A percentile compares a stretch with the other conserved stretches of the same genome.
phyloP scores from a whole-genome alignment of 495 filamentous ascomycete genomes.

The Cladorrhinum samala region DNA sequence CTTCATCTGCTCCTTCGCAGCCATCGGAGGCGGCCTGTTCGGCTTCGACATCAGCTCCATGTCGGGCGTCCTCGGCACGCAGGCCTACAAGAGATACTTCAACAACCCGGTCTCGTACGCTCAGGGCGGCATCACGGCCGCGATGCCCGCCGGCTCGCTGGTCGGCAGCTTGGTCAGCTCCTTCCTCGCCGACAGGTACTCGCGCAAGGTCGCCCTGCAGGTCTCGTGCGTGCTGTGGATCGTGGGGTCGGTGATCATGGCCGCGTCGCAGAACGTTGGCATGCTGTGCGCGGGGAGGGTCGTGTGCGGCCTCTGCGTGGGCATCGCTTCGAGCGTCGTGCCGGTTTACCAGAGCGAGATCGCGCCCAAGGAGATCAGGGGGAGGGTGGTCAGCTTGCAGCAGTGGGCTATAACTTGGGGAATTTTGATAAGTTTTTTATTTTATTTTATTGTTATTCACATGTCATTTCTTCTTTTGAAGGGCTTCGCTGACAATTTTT shows the following conservation, averaged over 20 bases:
- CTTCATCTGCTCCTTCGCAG: slow-evolving; percentile 60
- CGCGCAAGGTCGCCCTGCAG: slow-evolving; percentile 64
- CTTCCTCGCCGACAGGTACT: slow-evolving; percentile 62
- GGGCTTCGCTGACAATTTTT: slow-evolving; percentile 6
- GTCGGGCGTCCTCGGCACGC: slow-evolving; percentile 59
- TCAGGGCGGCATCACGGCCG: slow-evolving; percentile 58
- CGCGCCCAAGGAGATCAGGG: slow-evolving; percentile 70
- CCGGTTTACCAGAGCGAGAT: slow-evolving; percentile 78
- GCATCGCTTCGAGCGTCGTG: slow-evolving; percentile 67
- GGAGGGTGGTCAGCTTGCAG: slow-evolving; percentile 60
- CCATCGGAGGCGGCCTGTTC: slow-evolving; percentile 64
- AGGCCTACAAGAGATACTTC: slow-evolving; percentile 59
- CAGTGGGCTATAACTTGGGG: slow-evolving; percentile 78
- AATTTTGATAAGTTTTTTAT: slow-evolving; percentile 36
- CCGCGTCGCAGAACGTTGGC: slow-evolving; percentile 52
- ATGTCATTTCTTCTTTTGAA: background rate
- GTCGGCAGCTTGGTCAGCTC: slow-evolving; percentile 59
- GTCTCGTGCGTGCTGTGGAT: slow-evolving; percentile 68
- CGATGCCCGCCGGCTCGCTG: slow-evolving; percentile 77
- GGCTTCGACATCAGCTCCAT: slow-evolving; percentile 71
- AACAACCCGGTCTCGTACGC: slow-evolving; percentile 46
- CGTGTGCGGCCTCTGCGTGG: slow-evolving; percentile 65
- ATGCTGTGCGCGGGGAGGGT: slow-evolving; percentile 66
- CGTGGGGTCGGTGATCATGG: slow-evolving; percentile 57
- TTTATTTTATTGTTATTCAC: background rate